These are phyloP conservation scores for Russula virescens DNA, from an alignment of 768 basidiomycete genomes.

Conservation along the genomic window DNA sequence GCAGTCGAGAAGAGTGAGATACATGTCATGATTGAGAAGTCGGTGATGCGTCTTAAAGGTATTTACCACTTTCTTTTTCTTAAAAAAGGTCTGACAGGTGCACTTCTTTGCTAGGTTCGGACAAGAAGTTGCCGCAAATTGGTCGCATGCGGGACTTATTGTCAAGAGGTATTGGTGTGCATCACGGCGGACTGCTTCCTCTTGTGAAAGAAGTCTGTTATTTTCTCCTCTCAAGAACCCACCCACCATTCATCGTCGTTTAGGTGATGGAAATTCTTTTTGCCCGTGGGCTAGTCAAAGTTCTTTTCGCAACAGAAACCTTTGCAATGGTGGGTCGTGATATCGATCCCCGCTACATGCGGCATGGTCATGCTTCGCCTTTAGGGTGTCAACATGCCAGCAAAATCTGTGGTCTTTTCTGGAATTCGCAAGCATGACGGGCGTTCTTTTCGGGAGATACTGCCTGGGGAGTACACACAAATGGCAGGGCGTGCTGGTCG, in stretches of 20 bases:
- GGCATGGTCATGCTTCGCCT: background rate
- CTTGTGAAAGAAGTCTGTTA: constrained; percentile 86
- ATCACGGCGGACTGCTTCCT: constrained; percentile 93
- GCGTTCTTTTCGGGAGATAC: constrained; percentile 79
- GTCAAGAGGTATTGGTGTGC: constrained; percentile 90
- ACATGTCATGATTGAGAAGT: constrained; percentile 90
- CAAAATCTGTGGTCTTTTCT: constrained; percentile 95
- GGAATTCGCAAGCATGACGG: constrained; percentile 95
- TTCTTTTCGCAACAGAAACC: constrained; percentile 97
- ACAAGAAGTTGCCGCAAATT: constrained; percentile 91
- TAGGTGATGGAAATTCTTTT: constrained; percentile 96
- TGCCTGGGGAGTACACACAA: constrained; percentile 94
- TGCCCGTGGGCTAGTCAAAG: constrained; percentile 90
- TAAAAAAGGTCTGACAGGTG: background rate
- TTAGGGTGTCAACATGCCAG: constrained; percentile 99
- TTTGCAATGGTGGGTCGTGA: constrained; percentile 82
- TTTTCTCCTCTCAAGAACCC: background rate
- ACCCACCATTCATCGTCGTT: constrained; percentile 6
- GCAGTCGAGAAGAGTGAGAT: constrained; percentile 95
- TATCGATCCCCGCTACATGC: constrained; percentile 13
- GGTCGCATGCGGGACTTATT: constrained; percentile 83
- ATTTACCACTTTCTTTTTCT: constrained; percentile 13
- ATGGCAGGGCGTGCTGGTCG: constrained; percentile 99
- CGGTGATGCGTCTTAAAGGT: constrained; percentile 89
- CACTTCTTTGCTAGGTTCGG: constrained; percentile 53